Evolutionary conservation across 2,329 filamentous ascomycete species (phyloP), one percentile per base, ranked within the genome.

Genomic region (Fusarium sp.): DNA sequence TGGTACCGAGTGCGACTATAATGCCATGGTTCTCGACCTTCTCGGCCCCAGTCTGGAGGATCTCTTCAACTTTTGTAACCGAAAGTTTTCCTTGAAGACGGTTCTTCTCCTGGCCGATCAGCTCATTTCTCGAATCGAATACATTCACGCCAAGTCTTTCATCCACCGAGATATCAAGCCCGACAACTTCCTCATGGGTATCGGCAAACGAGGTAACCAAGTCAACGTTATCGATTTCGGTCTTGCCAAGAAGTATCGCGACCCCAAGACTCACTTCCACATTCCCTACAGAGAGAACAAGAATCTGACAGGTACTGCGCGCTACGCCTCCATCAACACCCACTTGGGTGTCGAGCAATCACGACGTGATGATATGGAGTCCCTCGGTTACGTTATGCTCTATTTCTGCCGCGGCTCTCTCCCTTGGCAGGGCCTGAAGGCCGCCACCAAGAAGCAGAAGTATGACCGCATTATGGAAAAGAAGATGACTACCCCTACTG

Each of bases 381-480:
- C 96, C 68, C 90, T 99, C 57, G 96, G 96, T 79, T 98, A 99
- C 79, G 96, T 99, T 81, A 98, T 99, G 95, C 93, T 99, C 73
- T 99, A 99, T 90, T 99, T 99, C 88, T 98, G 96, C 89, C 96
- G 96, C 85, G 96, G 96, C 73, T 98, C 95, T 74, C 94, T 99
- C 65, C 96, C 96, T 71, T 99, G 96, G 96, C 96, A 99, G 88
- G 96, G 96, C 64, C 89, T 98, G 62, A 98, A 98, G 91, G 96
- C 96, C 87, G 96, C 96, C 78, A 98, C 95, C 77, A 98, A 98
- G 92, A 98, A 98, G 92, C 96, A 98, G 88, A 99, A 99, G 88
- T 98, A 99, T 83, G 96, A 99, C 86, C 92, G 96, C 75, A 99
- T 99, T 87, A 98, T 98, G 96, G 96, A 99, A 90, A 99, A 99